Evolutionary conservation across 768 basidiomycete species (phyloP).

Genomic region (Dioszegia crocea): DNA sequence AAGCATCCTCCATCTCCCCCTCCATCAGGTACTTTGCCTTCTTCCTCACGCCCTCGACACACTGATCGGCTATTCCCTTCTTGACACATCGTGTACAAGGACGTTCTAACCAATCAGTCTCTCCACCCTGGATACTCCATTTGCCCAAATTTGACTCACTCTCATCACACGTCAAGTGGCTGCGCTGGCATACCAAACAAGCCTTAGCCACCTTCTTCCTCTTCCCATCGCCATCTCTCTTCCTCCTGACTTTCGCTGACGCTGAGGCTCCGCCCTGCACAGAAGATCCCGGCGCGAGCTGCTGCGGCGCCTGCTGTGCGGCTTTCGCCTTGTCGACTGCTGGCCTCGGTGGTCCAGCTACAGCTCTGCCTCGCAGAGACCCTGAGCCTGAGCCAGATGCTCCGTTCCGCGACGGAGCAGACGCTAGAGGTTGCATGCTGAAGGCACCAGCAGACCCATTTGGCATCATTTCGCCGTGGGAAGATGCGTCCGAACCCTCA

Average conservation of each 20-base stretch:
- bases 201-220: slow-evolving; percentile 57
- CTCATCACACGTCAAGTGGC: slow-evolving; percentile 97
- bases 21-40: slow-evolving; percentile 97
- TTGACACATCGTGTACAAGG: slow-evolving; percentile 95
- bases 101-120: slow-evolving; percentile 62
- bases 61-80: slow-evolving; percentile 80
- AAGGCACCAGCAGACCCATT: neutral
- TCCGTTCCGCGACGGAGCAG: too few species aligned
- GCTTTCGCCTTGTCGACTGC: too few species aligned
- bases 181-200: slow-evolving; percentile 93
- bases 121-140: neutral
- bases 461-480: neutral
- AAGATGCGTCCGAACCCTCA: slow-evolving; percentile 7
- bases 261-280: neutral
- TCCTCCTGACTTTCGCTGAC: neutral
- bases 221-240: slow-evolving; percentile 24
- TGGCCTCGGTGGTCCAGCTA: too few species aligned
- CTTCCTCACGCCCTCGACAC: slow-evolving; percentile 92
- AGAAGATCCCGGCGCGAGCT: neutral
- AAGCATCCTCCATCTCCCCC: slow-evolving; percentile 80
- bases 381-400: too few species aligned
- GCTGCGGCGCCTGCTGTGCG: neutral
- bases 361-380: too few species aligned
- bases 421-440: slow-evolving; percentile 2
- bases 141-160: slow-evolving; percentile 57